These are phyloP conservation scores for Aspergillus fijiensis DNA, from an alignment of 2,329 filamentous ascomycete species.

Conservation along the genomic window DNA sequence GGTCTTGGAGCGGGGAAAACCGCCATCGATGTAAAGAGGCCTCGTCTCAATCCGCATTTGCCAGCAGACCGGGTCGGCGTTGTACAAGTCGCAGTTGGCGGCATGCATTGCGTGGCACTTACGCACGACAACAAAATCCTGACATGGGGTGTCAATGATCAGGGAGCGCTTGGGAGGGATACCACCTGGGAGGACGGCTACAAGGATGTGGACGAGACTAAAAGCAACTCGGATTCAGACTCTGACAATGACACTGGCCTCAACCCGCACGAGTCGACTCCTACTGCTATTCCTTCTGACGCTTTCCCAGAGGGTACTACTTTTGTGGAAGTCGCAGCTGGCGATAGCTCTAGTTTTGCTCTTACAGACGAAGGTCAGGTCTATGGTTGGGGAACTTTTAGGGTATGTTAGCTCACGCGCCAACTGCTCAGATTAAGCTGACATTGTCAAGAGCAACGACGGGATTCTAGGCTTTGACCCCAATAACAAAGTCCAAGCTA, in stretches of 20 bases:
- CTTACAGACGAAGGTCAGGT: conserved; percentile 61
- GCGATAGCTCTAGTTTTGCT: conserved; percentile 60
- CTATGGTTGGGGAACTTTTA: conserved; percentile 64
- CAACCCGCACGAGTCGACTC: conserved; percentile 58
- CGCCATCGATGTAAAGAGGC: conserved; percentile 70
- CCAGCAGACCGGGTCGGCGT: conserved; percentile 60
- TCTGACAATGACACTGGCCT: conserved; percentile 53
- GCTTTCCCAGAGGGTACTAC: conserved; percentile 54
- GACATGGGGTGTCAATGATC: conserved; percentile 86
- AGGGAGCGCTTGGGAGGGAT: conserved; percentile 74
- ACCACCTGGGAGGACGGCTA: conserved; percentile 67
- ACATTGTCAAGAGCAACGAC: conserved; percentile 55
- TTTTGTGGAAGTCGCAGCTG: conserved; percentile 59
- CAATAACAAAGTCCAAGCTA: conserved; percentile 45
- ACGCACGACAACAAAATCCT: conserved; percentile 79
- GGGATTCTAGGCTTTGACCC: conserved; percentile 61
- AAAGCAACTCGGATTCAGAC: conserved; percentile 39
- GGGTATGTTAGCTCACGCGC: conserved; percentile 42
- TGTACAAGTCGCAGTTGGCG: conserved; percentile 73
- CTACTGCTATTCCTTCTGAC: conserved; percentile 50
- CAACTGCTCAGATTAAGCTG: not conserved
- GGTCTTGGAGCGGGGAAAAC: conserved; percentile 69
- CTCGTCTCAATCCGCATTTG: conserved; percentile 66
- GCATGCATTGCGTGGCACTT: conserved; percentile 76
- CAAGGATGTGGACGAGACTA: conserved; percentile 50